Evolutionary conservation across 2,329 filamentous ascomycete species (phyloP).

Genomic region (Alternaria conjuncta): DNA sequence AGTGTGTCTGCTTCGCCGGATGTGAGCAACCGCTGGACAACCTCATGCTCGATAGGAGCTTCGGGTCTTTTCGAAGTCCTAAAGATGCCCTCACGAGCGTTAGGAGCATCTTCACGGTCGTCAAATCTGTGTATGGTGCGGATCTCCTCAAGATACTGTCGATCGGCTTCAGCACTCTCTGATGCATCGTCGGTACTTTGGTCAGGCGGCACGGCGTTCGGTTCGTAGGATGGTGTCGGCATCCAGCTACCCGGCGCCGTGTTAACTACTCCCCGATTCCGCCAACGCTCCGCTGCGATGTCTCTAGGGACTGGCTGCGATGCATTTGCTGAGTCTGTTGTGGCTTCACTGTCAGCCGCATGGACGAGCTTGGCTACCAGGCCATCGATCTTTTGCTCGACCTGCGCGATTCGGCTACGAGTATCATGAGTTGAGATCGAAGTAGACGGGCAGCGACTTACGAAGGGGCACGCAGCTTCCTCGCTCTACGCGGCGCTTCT

Average conservation of each 20-base stretch:
- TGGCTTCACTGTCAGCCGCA: slow-evolving; percentile 3
- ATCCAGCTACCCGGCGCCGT: slow-evolving; percentile 38
- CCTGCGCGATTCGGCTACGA: slow-evolving; percentile 42
- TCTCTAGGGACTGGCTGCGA: neutral
- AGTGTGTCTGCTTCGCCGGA: slow-evolving; percentile 36
- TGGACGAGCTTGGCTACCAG: slow-evolving; percentile 41
- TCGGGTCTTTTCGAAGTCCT: slow-evolving; percentile 24
- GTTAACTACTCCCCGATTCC: neutral
- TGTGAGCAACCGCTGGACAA: slow-evolving; percentile 25
- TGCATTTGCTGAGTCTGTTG: neutral
- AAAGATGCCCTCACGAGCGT: slow-evolving; percentile 22
- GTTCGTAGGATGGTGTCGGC: slow-evolving; percentile 31
- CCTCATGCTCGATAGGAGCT: slow-evolving; percentile 27
- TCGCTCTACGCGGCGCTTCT: slow-evolving; percentile 35
- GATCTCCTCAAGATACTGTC: slow-evolving; percentile 34
- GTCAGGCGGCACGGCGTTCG: slow-evolving; percentile 6
- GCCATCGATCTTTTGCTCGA: slow-evolving; percentile 46
- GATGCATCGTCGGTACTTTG: slow-evolving; percentile 4
- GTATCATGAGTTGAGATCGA: neutral
- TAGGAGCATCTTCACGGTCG: slow-evolving; percentile 17
- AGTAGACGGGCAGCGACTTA: slow-evolving; percentile 20
- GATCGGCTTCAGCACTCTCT: slow-evolving; percentile 23
- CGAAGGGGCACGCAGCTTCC: slow-evolving; percentile 41
- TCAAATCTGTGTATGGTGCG: slow-evolving; percentile 34
- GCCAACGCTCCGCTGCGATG: neutral